Conservation (phyloP, 1,284 basidiomycete species). For the Tylopilus sp. region DNA sequence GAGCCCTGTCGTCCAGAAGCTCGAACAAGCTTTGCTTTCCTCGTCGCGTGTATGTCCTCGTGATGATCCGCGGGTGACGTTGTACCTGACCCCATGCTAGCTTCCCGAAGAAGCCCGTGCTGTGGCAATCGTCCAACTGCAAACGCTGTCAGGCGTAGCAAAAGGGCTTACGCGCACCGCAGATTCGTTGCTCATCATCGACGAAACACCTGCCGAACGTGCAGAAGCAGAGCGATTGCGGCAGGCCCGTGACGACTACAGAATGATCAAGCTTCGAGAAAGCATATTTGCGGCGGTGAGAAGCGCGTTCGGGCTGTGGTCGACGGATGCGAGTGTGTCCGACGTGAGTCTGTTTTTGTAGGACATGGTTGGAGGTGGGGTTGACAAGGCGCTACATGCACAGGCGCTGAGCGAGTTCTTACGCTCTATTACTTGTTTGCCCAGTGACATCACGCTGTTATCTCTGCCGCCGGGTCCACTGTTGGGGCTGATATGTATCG, state of each 20-base stretch:
- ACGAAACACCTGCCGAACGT: slow-evolving; percentile 49
- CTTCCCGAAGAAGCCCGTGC: slow-evolving; percentile 62
- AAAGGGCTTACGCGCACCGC: slow-evolving; percentile 75
- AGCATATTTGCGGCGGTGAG: slow-evolving; percentile 57
- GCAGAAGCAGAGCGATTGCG: slow-evolving; percentile 51
- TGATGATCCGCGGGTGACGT: not conserved
- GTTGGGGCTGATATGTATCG: slow-evolving; percentile 71
- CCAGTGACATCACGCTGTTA: slow-evolving; percentile 67
- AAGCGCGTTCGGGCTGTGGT: slow-evolving; percentile 66
- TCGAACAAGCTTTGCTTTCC: slow-evolving; percentile 57
- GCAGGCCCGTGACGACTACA: slow-evolving; percentile 58
- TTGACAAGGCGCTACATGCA: slow-evolving; percentile 9
- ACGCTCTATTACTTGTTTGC: slow-evolving; percentile 73
- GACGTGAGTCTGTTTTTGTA: slow-evolving; percentile 49
- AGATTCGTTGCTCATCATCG: slow-evolving; percentile 63
- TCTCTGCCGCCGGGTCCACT: slow-evolving; percentile 76
- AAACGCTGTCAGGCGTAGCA: slow-evolving; percentile 75
- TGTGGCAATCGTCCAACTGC: slow-evolving; percentile 62
- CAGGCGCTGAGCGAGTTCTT: slow-evolving; percentile 76
- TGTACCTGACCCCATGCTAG: slow-evolving; percentile 34
- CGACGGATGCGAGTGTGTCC: slow-evolving; percentile 68
- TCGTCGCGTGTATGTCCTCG: slow-evolving; percentile 44
- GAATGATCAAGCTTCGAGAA: slow-evolving; percentile 60
- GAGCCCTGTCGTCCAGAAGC: slow-evolving; percentile 66
- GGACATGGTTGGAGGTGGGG: not conserved